A percentile compares a stretch with the other conserved stretches of the same genome.
These are phyloP conservation scores for Solanum hybrid DNA, from an alignment of 305 asterid genomes.

Conservation along the genomic window DNA sequence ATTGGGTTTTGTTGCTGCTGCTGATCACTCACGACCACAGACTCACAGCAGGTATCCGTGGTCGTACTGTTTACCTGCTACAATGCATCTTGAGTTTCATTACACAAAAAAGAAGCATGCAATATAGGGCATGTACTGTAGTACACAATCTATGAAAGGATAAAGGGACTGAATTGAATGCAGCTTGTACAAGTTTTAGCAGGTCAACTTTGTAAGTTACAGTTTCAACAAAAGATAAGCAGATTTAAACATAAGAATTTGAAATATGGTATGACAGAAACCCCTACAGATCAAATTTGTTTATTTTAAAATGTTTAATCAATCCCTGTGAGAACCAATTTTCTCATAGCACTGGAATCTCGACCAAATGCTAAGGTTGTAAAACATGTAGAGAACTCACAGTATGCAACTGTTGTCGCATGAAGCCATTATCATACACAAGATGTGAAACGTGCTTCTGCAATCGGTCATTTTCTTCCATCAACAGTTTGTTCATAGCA, in stretches of 20 bases:
- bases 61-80: conserved; percentile 56
- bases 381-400: conserved; percentile 32
- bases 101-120: not conserved
- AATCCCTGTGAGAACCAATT: not conserved
- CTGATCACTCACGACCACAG: conserved; percentile 89
- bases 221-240: not conserved
- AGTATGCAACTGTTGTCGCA: conserved; percentile 68
- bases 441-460: conserved; percentile 91
- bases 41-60: conserved; percentile 90
- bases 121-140: not conserved
- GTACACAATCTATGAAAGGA: not conserved
- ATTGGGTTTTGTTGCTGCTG: conserved; percentile 83
- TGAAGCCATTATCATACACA: conserved; percentile 85
- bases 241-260: not conserved
- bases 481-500: conserved; percentile 94
- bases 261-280: not conserved
- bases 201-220: not conserved
- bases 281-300: not conserved
- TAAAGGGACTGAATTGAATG: not conserved
- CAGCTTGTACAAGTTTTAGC: not conserved
- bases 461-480: conserved; percentile 97
- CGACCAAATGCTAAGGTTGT: not conserved
- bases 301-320: not conserved
- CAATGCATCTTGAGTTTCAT: not conserved
- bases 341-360: not conserved